Conservation (phyloP, 139 green algal species). For the Ettlia oleoabundans region DNA sequence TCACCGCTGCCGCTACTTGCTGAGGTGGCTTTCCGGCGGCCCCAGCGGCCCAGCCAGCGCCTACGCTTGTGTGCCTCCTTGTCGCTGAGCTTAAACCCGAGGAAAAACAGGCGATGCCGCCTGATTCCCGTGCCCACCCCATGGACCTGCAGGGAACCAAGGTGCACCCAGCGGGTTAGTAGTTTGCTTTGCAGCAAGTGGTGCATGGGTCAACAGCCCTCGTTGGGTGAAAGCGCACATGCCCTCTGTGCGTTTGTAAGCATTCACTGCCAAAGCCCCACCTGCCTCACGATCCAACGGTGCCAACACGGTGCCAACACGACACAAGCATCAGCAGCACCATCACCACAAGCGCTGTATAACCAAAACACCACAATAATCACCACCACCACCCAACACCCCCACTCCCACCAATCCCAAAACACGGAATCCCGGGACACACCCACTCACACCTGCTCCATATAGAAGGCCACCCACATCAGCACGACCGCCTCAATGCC, state of each 20-base stretch:
- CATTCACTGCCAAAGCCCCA: too few relatives aligned
- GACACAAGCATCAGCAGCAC: too few relatives aligned
- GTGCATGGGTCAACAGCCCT: too few relatives aligned
- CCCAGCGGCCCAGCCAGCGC: not conserved
- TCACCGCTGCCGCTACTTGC: not conserved
- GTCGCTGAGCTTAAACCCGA: constrained; percentile 34
- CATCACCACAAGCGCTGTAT: too few relatives aligned
- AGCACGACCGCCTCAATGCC: constrained; percentile 22
- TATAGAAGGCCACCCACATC: constrained; percentile 47
- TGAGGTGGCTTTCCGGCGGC: not conserved
- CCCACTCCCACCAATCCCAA: not conserved
- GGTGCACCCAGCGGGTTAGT: too few relatives aligned
- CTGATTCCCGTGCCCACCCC: constrained; percentile 46
- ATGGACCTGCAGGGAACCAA: constrained; percentile 28
- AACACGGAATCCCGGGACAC: not conserved
- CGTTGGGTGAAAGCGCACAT: too few relatives aligned
- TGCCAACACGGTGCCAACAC: too few relatives aligned
- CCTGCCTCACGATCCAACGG: too few relatives aligned
- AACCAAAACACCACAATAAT: too few relatives aligned
- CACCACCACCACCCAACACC: not conserved
- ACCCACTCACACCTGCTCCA: constrained; percentile 46
- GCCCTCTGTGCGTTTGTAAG: too few relatives aligned
- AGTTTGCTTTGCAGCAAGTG: too few relatives aligned
- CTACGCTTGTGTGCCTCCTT: not conserved
- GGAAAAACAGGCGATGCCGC: constrained; percentile 50